phyloP scores from a whole-genome alignment of 345 rosid species.

The Pistacia vera region DNA sequence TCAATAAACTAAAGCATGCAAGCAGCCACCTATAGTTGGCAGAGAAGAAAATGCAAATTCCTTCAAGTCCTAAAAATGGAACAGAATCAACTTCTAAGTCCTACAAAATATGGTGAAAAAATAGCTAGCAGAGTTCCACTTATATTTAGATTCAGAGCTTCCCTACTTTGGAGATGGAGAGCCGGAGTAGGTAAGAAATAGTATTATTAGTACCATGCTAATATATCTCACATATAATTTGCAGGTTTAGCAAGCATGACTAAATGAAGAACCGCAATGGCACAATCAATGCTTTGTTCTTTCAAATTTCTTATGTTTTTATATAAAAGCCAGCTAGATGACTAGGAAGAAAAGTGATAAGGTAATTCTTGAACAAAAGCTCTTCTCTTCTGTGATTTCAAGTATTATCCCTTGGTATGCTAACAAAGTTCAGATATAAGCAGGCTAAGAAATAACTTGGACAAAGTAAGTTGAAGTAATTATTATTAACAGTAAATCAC shows the following conservation, averaged over 20 bases:
- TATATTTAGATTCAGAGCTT: slow-evolving; percentile 2
- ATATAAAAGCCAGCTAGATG: not conserved
- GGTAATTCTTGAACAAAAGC: not conserved
- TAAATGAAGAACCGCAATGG: not conserved
- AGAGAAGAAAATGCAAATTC: slow-evolving; percentile 11
- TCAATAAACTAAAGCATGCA: not conserved
- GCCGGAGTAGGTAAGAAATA: not conserved
- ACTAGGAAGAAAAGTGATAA: not conserved
- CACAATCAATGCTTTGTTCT: not conserved
- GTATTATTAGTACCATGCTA: not conserved
- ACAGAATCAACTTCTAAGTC: not conserved
- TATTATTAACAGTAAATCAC: not conserved
- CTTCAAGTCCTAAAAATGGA: not conserved
- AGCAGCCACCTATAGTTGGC: not conserved
- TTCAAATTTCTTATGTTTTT: not conserved
- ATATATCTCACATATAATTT: not conserved
- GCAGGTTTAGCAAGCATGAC: not conserved
- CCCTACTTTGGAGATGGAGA: not conserved
- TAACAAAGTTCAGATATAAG: not conserved
- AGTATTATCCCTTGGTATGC: not conserved
- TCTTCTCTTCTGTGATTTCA: not conserved
- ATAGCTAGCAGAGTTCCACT: not conserved
- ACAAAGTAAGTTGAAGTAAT: not conserved
- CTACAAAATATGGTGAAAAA: not conserved
- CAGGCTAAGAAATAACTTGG: not conserved